Base-by-base conservation (phyloP, 1,284 basidiomycete genomes). In the Ceratobasidium sp. region DNA sequence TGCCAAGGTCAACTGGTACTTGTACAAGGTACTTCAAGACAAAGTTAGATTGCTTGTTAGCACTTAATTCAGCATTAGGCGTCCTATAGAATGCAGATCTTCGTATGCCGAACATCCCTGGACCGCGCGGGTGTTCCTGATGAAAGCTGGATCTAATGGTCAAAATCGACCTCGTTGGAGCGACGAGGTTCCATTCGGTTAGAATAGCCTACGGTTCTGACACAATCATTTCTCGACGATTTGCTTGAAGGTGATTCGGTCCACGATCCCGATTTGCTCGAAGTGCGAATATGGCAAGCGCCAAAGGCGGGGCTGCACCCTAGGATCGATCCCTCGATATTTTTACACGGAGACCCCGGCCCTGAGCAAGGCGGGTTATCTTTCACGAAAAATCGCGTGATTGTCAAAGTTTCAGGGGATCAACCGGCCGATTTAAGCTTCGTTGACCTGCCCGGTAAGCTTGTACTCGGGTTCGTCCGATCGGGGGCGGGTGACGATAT, bases 371-470 rank as follows among this genome's bases (percentile, higher is more conserved):
- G 62, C 3, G 18, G 62, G 1, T 61, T 73, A 16, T 74, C 76
- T 2, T 86, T 86, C 76, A 85, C 84, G 4, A 72, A 77, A 18
- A 84, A 85, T 75, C 79, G 81, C 0, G 81, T 86, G 3, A 84
- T 83, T 72, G 76, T 86, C 16, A 82, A 85, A 46, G 72, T 86
- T 0, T 76, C 80, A 61, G 85, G 83, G 21, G 84, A 83, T 0
- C 78, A 80, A 0, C 79, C 82, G 0, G 83, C 84, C 0, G 84
- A 87, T 73, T 78, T 87, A 21, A 82, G 82, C 0, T 88, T 88
- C 72, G 81, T 87, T 2, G 86, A 88, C 76, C 77, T 88, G 1
- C 87, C 87, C 3, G 86, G 86, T 79, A 78, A 1, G 14, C 18
- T 43, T n/a, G n/a, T n/a, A n/a, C n/a, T n/a, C n/a, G n/a, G n/a